A percentile compares a stretch with the other conserved stretches of the same genome.
Evolutionary conservation across 1,284 basidiomycete genomes (phyloP).

Genomic region (Microbotryum scabiosae): DNA sequence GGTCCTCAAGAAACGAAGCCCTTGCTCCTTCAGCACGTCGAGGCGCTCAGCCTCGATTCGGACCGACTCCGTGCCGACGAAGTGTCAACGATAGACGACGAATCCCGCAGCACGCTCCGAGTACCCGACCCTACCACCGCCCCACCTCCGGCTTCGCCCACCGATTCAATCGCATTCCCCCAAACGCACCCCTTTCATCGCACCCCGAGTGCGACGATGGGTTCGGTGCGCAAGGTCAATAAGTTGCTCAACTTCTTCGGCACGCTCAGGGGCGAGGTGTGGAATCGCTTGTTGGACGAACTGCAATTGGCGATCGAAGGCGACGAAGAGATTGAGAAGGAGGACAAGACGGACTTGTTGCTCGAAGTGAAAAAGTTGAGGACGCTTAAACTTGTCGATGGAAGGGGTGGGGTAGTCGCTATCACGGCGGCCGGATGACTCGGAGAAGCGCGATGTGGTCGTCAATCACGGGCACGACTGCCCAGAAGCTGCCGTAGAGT

Average conservation of each 20-base stretch:
- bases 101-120: background rate
- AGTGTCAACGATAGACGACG: background rate
- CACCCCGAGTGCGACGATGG: background rate
- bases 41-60: background rate
- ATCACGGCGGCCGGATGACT: too few relatives aligned
- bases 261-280: slow-evolving; percentile 22
- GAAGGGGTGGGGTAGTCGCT: background rate
- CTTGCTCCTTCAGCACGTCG: background rate
- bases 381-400: background rate
- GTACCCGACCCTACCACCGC: background rate
- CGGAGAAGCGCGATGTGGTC: too few relatives aligned
- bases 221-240: slow-evolving; percentile 15
- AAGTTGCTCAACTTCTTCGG: slow-evolving; percentile 19
- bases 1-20: background rate
- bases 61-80: background rate
- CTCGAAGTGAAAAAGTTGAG: slow-evolving; percentile 5
- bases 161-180: background rate
- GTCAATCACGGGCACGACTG: too few relatives aligned
- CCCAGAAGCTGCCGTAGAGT: too few relatives aligned
- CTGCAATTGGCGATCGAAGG: slow-evolving; percentile 11
- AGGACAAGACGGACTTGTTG: slow-evolving; percentile 18
- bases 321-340: slow-evolving; percentile 18
- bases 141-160: background rate
- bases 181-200: too few relatives aligned
- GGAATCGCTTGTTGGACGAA: slow-evolving; percentile 18